A percentile compares a stretch with the other conserved stretches of the same genome.
These are phyloP conservation scores for Calycina herbarum DNA, from an alignment of 2,329 filamentous ascomycete species.

Conservation along the genomic window DNA sequence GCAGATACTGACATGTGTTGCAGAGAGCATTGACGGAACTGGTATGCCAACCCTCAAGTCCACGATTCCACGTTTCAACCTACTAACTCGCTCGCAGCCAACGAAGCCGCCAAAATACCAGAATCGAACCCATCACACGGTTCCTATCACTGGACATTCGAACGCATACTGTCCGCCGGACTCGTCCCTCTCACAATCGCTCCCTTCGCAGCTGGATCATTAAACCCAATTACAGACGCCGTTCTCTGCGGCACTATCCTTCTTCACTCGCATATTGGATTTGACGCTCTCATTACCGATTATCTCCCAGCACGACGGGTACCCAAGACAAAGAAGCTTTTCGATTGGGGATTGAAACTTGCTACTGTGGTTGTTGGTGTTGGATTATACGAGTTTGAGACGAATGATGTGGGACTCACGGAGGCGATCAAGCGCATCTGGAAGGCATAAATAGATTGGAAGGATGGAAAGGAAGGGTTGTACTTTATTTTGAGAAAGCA, in stretches of 20 bases:
- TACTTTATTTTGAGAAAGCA: slow-evolving; percentile 10
- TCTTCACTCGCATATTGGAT: slow-evolving; percentile 93
- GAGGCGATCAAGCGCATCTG: slow-evolving; percentile 87
- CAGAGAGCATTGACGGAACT: slow-evolving; percentile 74
- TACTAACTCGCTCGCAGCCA: slow-evolving; percentile 55
- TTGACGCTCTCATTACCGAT: slow-evolving; percentile 87
- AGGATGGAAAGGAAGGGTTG: neutral
- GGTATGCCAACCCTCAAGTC: slow-evolving; percentile 50
- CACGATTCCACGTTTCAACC: slow-evolving; percentile 8
- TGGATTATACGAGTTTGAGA: slow-evolving; percentile 97
- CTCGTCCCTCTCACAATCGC: slow-evolving; percentile 85
- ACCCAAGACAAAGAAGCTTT: slow-evolving; percentile 64
- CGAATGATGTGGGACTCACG: slow-evolving; percentile 92
- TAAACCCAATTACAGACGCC: slow-evolving; percentile 88
- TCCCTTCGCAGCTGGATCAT: slow-evolving; percentile 86
- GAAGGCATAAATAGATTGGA: slow-evolving; percentile 61
- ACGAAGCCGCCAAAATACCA: slow-evolving; percentile 80
- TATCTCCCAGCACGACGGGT: slow-evolving; percentile 77
- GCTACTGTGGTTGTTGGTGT: slow-evolving; percentile 80
- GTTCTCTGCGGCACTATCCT: slow-evolving; percentile 80
- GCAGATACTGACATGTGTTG: slow-evolving; percentile 45
- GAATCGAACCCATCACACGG: slow-evolving; percentile 75
- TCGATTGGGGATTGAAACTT: slow-evolving; percentile 76
- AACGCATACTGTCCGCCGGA: slow-evolving; percentile 77
- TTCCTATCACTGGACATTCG: slow-evolving; percentile 98